These are phyloP conservation scores for Aspergillus versicolor DNA, from an alignment of 2,329 filamentous ascomycete genomes.

Conservation along the genomic window DNA sequence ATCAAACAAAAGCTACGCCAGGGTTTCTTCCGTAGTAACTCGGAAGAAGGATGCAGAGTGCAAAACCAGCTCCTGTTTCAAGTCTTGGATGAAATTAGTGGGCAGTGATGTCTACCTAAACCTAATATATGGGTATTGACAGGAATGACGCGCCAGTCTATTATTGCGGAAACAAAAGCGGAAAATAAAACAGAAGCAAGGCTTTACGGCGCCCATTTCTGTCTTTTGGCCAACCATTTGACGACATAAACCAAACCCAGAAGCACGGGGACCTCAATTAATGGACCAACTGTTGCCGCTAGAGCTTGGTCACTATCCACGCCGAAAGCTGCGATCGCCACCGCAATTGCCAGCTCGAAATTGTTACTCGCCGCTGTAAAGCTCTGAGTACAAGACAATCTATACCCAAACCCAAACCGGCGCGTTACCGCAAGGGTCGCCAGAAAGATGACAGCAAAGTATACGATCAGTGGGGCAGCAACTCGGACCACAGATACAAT, in stretches of 20 bases:
- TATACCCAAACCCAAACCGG: conserved; percentile 72
- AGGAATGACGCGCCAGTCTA: not conserved
- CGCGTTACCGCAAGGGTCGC: conserved; percentile 62
- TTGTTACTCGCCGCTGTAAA: conserved; percentile 92
- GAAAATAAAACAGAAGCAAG: too few species aligned
- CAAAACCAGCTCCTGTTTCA: conserved; percentile 45
- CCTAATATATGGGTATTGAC: not conserved
- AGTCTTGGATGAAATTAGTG: conserved; percentile 40
- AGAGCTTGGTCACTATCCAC: conserved; percentile 75
- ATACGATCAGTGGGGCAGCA: conserved; percentile 75
- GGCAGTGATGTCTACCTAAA: conserved; percentile 16
- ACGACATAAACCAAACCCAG: conserved; percentile 74
- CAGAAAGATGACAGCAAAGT: conserved; percentile 75
- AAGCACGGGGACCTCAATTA: conserved; percentile 84
- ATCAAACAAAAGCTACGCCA: conserved; percentile 35
- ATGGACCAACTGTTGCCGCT: conserved; percentile 77
- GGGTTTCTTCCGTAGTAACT: conserved; percentile 31
- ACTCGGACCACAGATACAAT: conserved; percentile 81
- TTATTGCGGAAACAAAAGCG: not conserved
- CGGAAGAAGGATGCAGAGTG: conserved; percentile 36
- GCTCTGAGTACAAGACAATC: conserved; percentile 70
- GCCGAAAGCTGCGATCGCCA: conserved; percentile 79
- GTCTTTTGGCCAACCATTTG: conserved; percentile 35
- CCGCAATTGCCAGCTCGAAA: conserved; percentile 87
- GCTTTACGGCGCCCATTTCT: conserved; percentile 21